Evolutionary conservation across 768 basidiomycete genomes (phyloP), one percentile per base, ranked within the genome.

Genomic region (Lenzites betulinus): DNA sequence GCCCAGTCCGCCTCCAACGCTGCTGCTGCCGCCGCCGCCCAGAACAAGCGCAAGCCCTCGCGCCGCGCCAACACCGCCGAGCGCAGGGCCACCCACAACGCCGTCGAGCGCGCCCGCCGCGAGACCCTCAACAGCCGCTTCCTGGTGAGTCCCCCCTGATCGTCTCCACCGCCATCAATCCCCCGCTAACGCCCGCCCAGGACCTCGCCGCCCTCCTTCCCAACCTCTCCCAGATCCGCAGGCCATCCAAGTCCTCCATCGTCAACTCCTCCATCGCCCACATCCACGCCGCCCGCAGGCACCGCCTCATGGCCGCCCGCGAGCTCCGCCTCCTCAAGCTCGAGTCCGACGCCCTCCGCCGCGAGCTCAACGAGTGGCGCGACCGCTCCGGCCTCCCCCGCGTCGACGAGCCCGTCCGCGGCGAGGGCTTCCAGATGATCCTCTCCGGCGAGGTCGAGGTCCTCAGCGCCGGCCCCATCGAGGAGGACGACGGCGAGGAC

Each of bases 31-130:
- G 59, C 65, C 54, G 64, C 54, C 54, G 64, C 75, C n/a, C 81
- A 83, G 62, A 70, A 77, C 59, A 92, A 90, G 72, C 85, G 90
- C 73, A 96, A 96, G 74, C 86, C 92, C 56, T 85, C 84, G 69
- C 83, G 93, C 64, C 86, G 95, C 33, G 95, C 94, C 53, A 98
- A 98, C 77, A 98, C 95, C 53, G 95, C 95, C 52, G 96, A 98
- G 74, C 92, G 95, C 75, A 81, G 96, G 36, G 93, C 94, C 3
- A 95, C 92, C 22, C 96, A 99, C 78, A 99, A 98, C 73, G 96
- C 97, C 33, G 93, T 98, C 59, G 97, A 98, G 78, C 83, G 97
- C 51, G 64, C 60, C 26, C 84, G 96, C 49, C 80, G 96, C 51
- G 96, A 98, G 78, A 95, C 91, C 46, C 78, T 98, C 52, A 99